These are phyloP conservation scores for Phanerochaete sordida DNA, from an alignment of 768 basidiomycete species.

Conservation along the genomic window DNA sequence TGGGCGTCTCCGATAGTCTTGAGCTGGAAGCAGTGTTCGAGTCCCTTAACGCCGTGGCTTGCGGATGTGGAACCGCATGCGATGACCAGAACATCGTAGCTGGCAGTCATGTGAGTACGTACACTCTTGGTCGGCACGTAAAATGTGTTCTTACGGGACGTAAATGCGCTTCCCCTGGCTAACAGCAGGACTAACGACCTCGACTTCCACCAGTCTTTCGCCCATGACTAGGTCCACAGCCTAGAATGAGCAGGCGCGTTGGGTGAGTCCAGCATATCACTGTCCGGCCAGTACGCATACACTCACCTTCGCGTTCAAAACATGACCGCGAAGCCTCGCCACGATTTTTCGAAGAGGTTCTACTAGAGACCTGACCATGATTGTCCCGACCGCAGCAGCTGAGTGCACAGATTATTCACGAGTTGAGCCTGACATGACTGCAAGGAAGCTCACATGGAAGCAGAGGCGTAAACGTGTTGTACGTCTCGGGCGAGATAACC, in stretches of 20 bases:
- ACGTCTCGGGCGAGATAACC: slow-evolving; percentile 81
- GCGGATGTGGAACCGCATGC: slow-evolving; percentile 88
- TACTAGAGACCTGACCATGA: slow-evolving; percentile 85
- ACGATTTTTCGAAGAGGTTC: slow-evolving; percentile 94
- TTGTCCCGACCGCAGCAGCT: slow-evolving; percentile 88
- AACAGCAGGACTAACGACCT: slow-evolving; percentile 56
- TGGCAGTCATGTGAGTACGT: slow-evolving; percentile 22
- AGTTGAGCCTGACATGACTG: background rate
- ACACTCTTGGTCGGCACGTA: background rate
- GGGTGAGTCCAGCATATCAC: background rate
- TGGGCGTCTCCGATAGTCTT: slow-evolving; percentile 92
- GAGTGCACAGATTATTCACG: no score
- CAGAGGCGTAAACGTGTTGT: slow-evolving; percentile 89
- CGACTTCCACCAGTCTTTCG: slow-evolving; percentile 82
- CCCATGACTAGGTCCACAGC: slow-evolving; percentile 89
- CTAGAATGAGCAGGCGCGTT: background rate
- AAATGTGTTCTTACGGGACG: slow-evolving; percentile 59
- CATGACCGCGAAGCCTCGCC: slow-evolving; percentile 87
- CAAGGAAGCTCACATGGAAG: slow-evolving; percentile 63
- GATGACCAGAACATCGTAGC: slow-evolving; percentile 90
- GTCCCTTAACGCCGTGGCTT: slow-evolving; percentile 89
- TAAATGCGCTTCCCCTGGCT: slow-evolving; percentile 57
- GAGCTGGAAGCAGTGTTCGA: slow-evolving; percentile 91
- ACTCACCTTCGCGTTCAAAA: slow-evolving; percentile 62
- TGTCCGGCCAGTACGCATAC: background rate